phyloP scores from a whole-genome alignment of 176 grass and related monocot species.

The Echinochloa phyllopogon region DNA sequence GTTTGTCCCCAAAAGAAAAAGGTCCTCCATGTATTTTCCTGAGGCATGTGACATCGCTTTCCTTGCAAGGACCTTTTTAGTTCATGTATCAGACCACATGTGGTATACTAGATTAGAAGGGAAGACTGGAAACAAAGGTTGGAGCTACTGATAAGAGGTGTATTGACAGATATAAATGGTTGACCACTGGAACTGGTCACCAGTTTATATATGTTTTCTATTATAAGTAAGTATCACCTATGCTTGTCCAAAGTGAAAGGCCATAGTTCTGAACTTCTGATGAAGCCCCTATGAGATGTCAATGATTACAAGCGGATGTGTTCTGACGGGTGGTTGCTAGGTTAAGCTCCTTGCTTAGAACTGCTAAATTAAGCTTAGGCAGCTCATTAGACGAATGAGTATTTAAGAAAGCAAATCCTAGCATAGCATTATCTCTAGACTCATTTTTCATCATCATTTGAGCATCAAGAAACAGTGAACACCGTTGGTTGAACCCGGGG shows the following conservation, averaged over 20 bases:
- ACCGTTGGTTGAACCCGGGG: no score
- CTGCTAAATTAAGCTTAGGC: neutral
- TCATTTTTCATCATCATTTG: neutral
- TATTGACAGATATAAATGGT: no score
- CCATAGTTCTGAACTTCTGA: no score
- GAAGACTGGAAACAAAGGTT: no score
- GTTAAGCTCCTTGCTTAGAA: neutral
- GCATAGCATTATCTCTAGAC: neutral
- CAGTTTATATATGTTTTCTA: no score
- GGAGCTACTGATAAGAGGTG: no score
- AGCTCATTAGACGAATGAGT: neutral
- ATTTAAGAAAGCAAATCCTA: slow-evolving; percentile 5
- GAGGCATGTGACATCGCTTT: neutral
- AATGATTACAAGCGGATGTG: neutral
- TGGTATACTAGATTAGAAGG: no score
- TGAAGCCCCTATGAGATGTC: no score
- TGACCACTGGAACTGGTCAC: no score
- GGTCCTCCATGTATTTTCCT: neutral
- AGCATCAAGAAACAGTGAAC: neutral
- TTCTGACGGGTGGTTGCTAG: slow-evolving; percentile 19
- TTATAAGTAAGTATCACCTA: neutral
- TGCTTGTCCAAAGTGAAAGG: neutral
- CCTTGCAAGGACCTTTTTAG: neutral
- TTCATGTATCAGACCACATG: no score
- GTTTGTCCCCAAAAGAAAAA: neutral